Evolutionary conservation across 2,329 filamentous ascomycete species (phyloP).

Genomic region (Fusarium praegraminearum): DNA sequence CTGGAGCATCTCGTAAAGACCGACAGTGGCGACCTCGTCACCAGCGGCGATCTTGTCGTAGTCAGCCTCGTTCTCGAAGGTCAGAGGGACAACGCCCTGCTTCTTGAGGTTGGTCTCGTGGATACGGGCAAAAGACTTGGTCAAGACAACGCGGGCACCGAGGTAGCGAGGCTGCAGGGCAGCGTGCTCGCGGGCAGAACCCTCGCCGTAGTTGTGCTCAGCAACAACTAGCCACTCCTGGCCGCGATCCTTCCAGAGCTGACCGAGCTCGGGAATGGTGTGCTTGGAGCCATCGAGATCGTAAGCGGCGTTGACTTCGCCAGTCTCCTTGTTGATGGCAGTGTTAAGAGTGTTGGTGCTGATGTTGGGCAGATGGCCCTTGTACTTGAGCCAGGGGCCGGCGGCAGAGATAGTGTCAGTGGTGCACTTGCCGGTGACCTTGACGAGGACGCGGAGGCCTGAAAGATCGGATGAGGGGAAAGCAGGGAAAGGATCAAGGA

Average conservation of each 20-base stretch:
- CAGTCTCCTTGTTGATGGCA: conserved; percentile 90
- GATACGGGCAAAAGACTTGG: conserved; percentile 90
- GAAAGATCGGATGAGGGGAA: conserved; percentile 83
- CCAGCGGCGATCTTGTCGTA: conserved; percentile 87
- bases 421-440: conserved; percentile 96
- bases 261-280: conserved; percentile 88
- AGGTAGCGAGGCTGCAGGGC: conserved; percentile 92
- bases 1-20: conserved; percentile 83
- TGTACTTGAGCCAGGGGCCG: conserved; percentile 98
- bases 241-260: conserved; percentile 80
- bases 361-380: conserved; percentile 98
- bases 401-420: conserved; percentile 97
- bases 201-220: conserved; percentile 97
- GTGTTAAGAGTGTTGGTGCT: conserved; percentile 97
- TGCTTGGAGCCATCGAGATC: conserved; percentile 80
- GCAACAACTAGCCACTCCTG: conserved; percentile 93
- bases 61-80: conserved; percentile 87
- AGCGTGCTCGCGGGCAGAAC: conserved; percentile 88
- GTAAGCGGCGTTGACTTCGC: conserved; percentile 92
- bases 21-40: conserved; percentile 85
- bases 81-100: conserved; percentile 95
- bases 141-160: conserved; percentile 83
- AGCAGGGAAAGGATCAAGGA: conserved; percentile 88
- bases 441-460: conserved; percentile 88
- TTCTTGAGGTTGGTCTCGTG: conserved; percentile 98